Conservation (phyloP, 768 basidiomycete genomes). For the Pisolithus albus region DNA sequence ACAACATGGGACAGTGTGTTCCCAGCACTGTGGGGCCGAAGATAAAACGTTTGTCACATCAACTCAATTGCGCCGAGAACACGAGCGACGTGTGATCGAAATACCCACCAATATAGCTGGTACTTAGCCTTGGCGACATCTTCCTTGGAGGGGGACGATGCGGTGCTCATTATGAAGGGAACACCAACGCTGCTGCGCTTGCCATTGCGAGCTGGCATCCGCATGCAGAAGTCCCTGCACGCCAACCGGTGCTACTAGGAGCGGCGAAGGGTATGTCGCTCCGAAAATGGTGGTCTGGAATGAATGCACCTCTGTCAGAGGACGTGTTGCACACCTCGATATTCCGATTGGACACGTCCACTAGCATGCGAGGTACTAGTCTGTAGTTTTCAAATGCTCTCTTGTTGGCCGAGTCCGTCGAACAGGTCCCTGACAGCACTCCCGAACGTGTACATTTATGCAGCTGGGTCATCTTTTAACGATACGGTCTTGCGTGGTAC, state of each 20-base stretch:
- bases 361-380: constrained; percentile 78
- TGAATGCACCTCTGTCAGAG: not conserved
- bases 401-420: constrained; percentile 62
- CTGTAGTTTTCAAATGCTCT: constrained; percentile 58
- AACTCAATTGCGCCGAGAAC: not conserved
- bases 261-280: constrained; percentile 50
- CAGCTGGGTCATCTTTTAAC: constrained; percentile 31
- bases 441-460: constrained; percentile 72
- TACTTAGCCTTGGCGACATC: constrained; percentile 75
- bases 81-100: not conserved
- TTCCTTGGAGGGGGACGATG: constrained; percentile 66
- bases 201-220: constrained; percentile 65
- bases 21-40: constrained; percentile 56
- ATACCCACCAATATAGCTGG: constrained; percentile 68
- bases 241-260: constrained; percentile 70
- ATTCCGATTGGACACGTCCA: constrained; percentile 48
- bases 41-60: not conserved
- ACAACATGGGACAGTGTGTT: constrained; percentile 52
- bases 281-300: constrained; percentile 63
- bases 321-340: constrained; percentile 43
- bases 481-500: not conserved
- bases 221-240: constrained; percentile 68
- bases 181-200: constrained; percentile 59
- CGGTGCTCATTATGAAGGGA: constrained; percentile 72
- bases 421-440: constrained; percentile 67